A percentile compares a stretch with the other conserved stretches of the same genome.
Evolutionary conservation across 768 basidiomycete genomes (phyloP).

Genomic region (Pleurotus ostreatus): DNA sequence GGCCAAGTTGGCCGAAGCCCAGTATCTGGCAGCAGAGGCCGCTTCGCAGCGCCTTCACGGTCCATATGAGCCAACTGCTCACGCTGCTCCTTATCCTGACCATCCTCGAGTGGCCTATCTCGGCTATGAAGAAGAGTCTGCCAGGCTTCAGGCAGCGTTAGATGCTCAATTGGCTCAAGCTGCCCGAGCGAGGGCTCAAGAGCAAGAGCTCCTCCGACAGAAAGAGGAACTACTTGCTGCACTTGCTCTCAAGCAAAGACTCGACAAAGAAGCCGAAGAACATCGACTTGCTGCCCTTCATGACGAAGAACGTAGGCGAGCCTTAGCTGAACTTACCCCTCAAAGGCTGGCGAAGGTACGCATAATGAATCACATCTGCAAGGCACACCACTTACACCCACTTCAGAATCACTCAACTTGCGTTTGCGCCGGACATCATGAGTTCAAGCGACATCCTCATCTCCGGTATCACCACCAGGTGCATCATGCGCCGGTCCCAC

Average conservation of each 20-base stretch:
- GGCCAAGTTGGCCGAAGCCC: constrained; percentile 31
- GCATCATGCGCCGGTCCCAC: no score
- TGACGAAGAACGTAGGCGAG: constrained; percentile 6
- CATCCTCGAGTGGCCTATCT: neutral
- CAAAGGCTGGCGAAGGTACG: neutral
- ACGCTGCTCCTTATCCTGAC: constrained; percentile 1
- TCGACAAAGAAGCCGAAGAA: neutral
- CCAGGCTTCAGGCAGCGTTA: neutral
- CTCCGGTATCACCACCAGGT: no score
- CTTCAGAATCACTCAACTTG: no score
- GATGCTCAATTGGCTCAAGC: neutral
- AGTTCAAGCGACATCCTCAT: no score
- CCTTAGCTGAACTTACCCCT: neutral
- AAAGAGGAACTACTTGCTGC: neutral
- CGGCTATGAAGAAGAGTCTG: neutral
- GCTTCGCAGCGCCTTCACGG: constrained; percentile 22
- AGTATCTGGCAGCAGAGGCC: constrained; percentile 26
- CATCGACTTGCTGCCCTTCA: neutral
- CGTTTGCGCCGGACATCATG: no score
- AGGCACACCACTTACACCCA: no score
- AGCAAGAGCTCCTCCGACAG: neutral
- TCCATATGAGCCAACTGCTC: constrained; percentile 23
- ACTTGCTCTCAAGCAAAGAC: neutral
- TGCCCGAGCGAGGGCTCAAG: neutral
- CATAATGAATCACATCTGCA: no score